A percentile compares a stretch with the other conserved stretches of the same genome.
phyloP scores from a whole-genome alignment of 352 stramenopile species.

The Phytophthora uliginosa region DNA sequence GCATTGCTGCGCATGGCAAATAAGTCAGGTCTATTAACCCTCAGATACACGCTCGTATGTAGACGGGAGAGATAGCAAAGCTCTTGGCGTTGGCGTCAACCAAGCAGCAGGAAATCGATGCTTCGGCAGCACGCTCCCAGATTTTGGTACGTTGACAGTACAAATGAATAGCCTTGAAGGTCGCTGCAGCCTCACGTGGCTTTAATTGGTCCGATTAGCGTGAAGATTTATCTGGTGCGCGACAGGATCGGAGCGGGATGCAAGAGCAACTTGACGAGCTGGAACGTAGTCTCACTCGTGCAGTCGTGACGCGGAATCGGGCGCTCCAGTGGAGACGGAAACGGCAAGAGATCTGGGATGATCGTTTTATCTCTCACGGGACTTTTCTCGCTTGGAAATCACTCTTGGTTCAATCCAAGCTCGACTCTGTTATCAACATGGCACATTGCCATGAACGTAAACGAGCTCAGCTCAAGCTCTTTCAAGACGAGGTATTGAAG shows the following conservation, averaged over 20 bases:
- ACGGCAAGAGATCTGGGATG: slow-evolving; percentile 20
- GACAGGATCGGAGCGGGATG: slow-evolving; percentile 17
- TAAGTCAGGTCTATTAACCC: not conserved
- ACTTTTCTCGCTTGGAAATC: slow-evolving; percentile 46
- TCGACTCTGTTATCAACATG: slow-evolving; percentile 8
- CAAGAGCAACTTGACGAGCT: slow-evolving; percentile 32
- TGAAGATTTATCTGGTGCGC: slow-evolving; percentile 34
- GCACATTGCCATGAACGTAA: slow-evolving; percentile 15
- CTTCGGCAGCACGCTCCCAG: slow-evolving; percentile 16
- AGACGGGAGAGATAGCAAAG: slow-evolving; percentile 32
- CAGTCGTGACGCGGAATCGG: slow-evolving; percentile 46
- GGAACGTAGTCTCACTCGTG: slow-evolving; percentile 23
- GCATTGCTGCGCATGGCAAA: not conserved
- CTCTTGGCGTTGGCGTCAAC: slow-evolving; percentile 20
- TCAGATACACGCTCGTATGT: not conserved
- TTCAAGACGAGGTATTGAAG: slow-evolving; percentile 17
- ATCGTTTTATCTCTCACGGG: slow-evolving; percentile 1
- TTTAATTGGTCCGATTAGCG: slow-evolving; percentile 13
- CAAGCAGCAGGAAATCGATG: slow-evolving; percentile 49
- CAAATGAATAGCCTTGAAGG: not conserved
- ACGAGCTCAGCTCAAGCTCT: slow-evolving; percentile 16
- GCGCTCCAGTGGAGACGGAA: slow-evolving; percentile 43
- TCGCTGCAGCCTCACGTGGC: not conserved
- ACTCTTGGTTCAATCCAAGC: slow-evolving; percentile 12
- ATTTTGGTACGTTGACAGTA: slow-evolving; percentile 29